Conservation (phyloP, 75 land plant species). For the Selaginella tamariscina region DNA sequence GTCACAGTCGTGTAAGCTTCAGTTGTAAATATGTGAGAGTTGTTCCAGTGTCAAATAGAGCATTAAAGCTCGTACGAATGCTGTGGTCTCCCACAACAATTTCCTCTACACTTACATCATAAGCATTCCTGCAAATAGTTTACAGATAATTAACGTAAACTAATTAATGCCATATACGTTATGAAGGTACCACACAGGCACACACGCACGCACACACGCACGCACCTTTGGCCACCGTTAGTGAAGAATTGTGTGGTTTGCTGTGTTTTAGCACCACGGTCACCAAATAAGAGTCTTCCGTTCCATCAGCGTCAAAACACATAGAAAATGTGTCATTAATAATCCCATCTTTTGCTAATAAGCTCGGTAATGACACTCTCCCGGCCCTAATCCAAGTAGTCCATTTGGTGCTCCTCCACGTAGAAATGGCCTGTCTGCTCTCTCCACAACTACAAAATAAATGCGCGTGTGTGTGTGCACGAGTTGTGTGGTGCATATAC, state of each 20-base stretch:
- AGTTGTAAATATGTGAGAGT: slow-evolving; percentile 70
- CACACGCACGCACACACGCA: too few relatives aligned
- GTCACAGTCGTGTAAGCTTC: slow-evolving; percentile 37
- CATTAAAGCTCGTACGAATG: slow-evolving; percentile 27
- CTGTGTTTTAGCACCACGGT: slow-evolving; percentile 40
- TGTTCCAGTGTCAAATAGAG: slow-evolving; percentile 73
- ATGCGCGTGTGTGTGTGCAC: slow-evolving; percentile 3
- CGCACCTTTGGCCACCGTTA: not conserved
- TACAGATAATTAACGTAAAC: slow-evolving; percentile 7
- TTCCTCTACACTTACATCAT: slow-evolving; percentile 45
- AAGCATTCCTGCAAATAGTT: slow-evolving; percentile 31
- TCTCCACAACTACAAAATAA: slow-evolving; percentile 50
- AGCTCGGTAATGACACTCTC: slow-evolving; percentile 64
- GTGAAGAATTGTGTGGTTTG: slow-evolving; percentile 44
- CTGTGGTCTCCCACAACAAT: slow-evolving; percentile 37
- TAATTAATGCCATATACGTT: too few relatives aligned
- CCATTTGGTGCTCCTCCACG: slow-evolving; percentile 86
- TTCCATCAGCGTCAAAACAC: slow-evolving; percentile 55
- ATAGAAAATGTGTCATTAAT: slow-evolving; percentile 55
- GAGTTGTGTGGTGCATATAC: not conserved
- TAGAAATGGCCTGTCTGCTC: slow-evolving; percentile 67
- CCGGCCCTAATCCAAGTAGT: slow-evolving; percentile 65
- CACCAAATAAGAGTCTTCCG: slow-evolving; percentile 71
- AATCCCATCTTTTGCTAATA: slow-evolving; percentile 51
- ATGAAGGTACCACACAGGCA: too few relatives aligned